Conservation (phyloP, 306 rosid genomes). For the Cicer judaicum region DNA sequence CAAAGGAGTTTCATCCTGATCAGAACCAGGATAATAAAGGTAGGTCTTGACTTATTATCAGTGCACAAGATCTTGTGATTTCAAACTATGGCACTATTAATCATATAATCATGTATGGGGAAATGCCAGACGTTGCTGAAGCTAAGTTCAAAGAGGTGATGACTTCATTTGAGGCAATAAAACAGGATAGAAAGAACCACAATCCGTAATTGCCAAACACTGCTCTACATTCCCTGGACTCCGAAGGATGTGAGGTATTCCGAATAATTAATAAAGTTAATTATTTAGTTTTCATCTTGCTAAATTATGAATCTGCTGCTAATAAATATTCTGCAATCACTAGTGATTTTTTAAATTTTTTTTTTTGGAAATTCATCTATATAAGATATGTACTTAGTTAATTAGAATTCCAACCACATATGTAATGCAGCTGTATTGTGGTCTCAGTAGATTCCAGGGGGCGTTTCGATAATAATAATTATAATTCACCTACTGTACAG, state of each 20-base stretch:
- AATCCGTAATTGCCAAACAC: slow-evolving; percentile 41
- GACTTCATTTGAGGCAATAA: slow-evolving; percentile 91
- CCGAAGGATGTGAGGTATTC: slow-evolving; percentile 43
- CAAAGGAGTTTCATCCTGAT: slow-evolving; percentile 94
- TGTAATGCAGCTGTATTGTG: slow-evolving; percentile 18
- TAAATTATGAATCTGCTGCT: slow-evolving; percentile 34
- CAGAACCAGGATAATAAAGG: slow-evolving; percentile 93
- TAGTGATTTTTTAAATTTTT: slow-evolving; percentile 3
- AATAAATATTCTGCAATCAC: slow-evolving; percentile 40
- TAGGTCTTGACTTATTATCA: slow-evolving; percentile 42
- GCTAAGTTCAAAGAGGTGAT: slow-evolving; percentile 95
- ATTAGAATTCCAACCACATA: slow-evolving; percentile 35
- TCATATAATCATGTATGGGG: slow-evolving; percentile 19
- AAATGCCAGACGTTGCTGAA: slow-evolving; percentile 80
- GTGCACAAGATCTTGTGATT: slow-evolving; percentile 15
- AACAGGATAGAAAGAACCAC: slow-evolving; percentile 65
- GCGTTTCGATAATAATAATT: background rate
- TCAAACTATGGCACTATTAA: slow-evolving; percentile 35
- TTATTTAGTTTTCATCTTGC: slow-evolving; percentile 39
- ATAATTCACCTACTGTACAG: slow-evolving; percentile 23
- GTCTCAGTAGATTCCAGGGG: slow-evolving; percentile 39
- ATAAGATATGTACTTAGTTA: slow-evolving; percentile 33
- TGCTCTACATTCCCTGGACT: slow-evolving; percentile 17
- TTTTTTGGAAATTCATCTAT: slow-evolving; percentile 17
- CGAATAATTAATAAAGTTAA: slow-evolving; percentile 34